Conservation (phyloP, 768 basidiomycete genomes). For the Rhodocollybia butyracea region DNA sequence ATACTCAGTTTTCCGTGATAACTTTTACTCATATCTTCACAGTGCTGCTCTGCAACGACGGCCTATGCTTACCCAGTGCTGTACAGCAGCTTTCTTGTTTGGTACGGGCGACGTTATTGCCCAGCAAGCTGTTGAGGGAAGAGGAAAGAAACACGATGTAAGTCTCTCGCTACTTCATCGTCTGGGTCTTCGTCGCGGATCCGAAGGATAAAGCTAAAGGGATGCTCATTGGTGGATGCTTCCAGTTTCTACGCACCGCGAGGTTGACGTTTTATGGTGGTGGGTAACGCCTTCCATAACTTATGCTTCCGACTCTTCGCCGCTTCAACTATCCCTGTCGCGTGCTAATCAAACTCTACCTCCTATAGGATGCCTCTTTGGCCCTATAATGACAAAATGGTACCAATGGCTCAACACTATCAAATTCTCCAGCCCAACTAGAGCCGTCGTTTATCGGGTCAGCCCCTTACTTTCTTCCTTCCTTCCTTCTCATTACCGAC, state of each 20-base stretch:
- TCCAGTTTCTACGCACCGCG: slow-evolving; percentile 56
- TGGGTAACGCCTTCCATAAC: slow-evolving; percentile 18
- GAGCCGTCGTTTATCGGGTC: slow-evolving; percentile 61
- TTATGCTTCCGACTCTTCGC: too few relatives aligned
- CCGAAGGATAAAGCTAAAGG: not conserved
- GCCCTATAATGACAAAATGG: slow-evolving; percentile 82
- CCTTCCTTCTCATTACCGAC: not conserved
- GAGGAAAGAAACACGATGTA: slow-evolving; percentile 74
- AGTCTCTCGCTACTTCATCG: slow-evolving; percentile 20
- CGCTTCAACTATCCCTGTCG: not conserved
- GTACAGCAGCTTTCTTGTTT: slow-evolving; percentile 65
- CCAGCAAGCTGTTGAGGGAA: slow-evolving; percentile 79
- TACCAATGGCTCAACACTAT: slow-evolving; percentile 69
- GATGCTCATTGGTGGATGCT: not conserved
- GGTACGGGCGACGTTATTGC: slow-evolving; percentile 79
- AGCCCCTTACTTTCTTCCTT: slow-evolving; percentile 13
- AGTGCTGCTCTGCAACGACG: slow-evolving; percentile 60
- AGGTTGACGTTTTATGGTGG: slow-evolving; percentile 75
- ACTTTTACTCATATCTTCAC: slow-evolving; percentile 2
- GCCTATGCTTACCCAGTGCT: slow-evolving; percentile 61
- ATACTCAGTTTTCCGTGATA: not conserved
- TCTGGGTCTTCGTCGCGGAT: not conserved
- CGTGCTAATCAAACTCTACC: not conserved
- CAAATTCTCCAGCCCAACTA: slow-evolving; percentile 59
- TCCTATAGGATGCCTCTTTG: slow-evolving; percentile 64